These are phyloP conservation scores for Elsinoe ampelina DNA, from an alignment of 2,329 filamentous ascomycete genomes.

Conservation along the genomic window DNA sequence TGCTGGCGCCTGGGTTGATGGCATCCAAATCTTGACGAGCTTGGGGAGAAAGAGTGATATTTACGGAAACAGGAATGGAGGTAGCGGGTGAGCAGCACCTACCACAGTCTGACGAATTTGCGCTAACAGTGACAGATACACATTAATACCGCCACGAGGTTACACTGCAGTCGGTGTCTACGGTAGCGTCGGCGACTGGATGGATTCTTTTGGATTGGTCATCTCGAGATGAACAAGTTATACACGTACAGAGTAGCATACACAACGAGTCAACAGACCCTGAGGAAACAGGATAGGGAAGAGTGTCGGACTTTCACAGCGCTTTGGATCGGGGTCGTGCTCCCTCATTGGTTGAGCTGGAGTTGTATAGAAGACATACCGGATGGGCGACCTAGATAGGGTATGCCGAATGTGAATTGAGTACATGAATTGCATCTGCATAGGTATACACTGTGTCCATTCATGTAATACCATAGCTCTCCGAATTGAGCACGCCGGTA, in stretches of 20 bases:
- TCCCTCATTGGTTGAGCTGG: slow-evolving; percentile 7
- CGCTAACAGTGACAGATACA: slow-evolving; percentile 51
- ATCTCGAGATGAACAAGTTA: slow-evolving; percentile 50
- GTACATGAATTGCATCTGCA: not conserved
- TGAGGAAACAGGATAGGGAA: not conserved
- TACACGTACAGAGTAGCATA: not conserved
- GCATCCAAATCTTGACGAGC: slow-evolving; percentile 80
- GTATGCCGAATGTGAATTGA: not conserved
- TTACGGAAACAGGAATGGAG: slow-evolving; percentile 72
- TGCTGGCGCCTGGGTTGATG: slow-evolving; percentile 76
- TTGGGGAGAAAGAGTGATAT: slow-evolving; percentile 75
- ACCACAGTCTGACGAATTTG: not conserved
- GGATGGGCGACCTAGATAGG: not conserved
- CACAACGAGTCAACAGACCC: not conserved
- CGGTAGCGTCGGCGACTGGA: slow-evolving; percentile 69
- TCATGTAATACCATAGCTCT: too few relatives aligned
- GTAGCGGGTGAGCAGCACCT: slow-evolving; percentile 60
- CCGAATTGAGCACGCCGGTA: too few relatives aligned
- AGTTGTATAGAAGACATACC: not conserved
- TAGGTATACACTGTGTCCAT: too few relatives aligned
- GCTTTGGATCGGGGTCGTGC: not conserved
- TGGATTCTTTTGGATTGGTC: slow-evolving; percentile 79
- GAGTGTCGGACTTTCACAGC: not conserved
- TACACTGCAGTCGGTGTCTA: slow-evolving; percentile 83
- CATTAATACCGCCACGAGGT: slow-evolving; percentile 77